Conservation (phyloP, 2,329 filamentous ascomycete species). For the Penicillium sp. region DNA sequence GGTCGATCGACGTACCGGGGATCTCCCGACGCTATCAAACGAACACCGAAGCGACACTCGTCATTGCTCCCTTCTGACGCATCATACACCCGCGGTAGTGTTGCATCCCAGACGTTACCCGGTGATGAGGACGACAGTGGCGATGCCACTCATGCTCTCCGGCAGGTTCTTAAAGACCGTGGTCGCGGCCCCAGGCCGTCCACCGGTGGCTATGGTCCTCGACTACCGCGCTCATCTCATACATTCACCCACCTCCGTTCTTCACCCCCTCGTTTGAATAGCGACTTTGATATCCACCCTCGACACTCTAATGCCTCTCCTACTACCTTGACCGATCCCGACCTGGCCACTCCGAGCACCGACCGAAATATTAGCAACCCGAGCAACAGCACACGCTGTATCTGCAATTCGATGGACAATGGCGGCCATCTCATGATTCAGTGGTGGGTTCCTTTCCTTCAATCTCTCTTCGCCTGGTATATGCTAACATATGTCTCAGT, state of each 20-base stretch:
- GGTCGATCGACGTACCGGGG: slow-evolving; percentile 24
- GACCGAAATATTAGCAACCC: slow-evolving; percentile 49
- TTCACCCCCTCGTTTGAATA: slow-evolving; percentile 40
- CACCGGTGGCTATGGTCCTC: slow-evolving; percentile 28
- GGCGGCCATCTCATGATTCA: slow-evolving; percentile 57
- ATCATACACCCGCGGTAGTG: slow-evolving; percentile 29
- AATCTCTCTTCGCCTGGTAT: not conserved
- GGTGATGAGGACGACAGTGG: slow-evolving; percentile 33
- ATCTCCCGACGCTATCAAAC: slow-evolving; percentile 29
- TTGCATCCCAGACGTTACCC: slow-evolving; percentile 24
- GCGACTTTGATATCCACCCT: slow-evolving; percentile 36
- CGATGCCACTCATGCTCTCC: slow-evolving; percentile 46
- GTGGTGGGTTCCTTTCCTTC: slow-evolving; percentile 42
- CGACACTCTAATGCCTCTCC: slow-evolving; percentile 46
- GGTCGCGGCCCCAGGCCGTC: slow-evolving; percentile 26
- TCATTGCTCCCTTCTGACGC: slow-evolving; percentile 31
- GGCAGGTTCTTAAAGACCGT: slow-evolving; percentile 42
- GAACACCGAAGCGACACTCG: slow-evolving; percentile 34
- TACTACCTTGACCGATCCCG: slow-evolving; percentile 49
- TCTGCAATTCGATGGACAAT: slow-evolving; percentile 53
- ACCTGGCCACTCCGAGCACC: slow-evolving; percentile 50
- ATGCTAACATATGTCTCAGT: slow-evolving; percentile 32
- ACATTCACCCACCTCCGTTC: slow-evolving; percentile 39
- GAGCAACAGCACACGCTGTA: slow-evolving; percentile 53
- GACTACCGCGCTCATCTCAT: slow-evolving; percentile 29